Evolutionary conservation across 106 monocot genomes (phyloP), one percentile per base, ranked within the genome.

Genomic region (Dendrobium chrysotoxum): DNA sequence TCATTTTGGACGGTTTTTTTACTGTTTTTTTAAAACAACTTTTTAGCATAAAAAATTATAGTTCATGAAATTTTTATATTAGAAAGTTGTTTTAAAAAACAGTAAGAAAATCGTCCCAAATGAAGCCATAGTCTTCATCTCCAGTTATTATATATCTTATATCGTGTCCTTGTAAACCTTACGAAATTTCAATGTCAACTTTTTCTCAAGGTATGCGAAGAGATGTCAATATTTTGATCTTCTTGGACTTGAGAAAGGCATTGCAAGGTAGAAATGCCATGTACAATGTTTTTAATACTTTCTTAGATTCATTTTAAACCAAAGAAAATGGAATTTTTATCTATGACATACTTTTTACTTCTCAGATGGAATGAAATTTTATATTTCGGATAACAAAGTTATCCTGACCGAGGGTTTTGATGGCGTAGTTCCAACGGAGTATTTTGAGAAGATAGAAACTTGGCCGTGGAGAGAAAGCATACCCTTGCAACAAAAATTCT

Each of bases 381-480:
- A 90, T 78, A 82, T 93, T 25, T 95, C 99, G 7, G 95, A 95
- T 77, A 99, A 99, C 76, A 91, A 89, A 76, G 95, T 99, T 57
- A 93, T 99, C 18, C 81, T 99, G 80, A 99, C 99, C 0, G 99
- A 95, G 82, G 99, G 99, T 67, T 99, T 99, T 28, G 87, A 99
- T 82, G 99, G 99, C 68, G 80, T 87, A 6, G 91, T 99, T 45
- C 99, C 95, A 18, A 84, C 88, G 10, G 75, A 87, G 54, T 95
- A 87, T 80, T 95, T 99, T 31, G 84, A 88, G 80, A 99, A 91
- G 88, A 95, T 99, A 0, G 95, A 95, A 81, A 93, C 93, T 41
- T 99, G 99, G 95, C 99, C 99, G 0, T 75, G 79, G 20, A 89
- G 95, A 87, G 86, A 89, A 41, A 50, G 42, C 25, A 78, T 99